These are phyloP conservation scores for Geotrichum histeridarum DNA, from an alignment of 1,139 yeast genomes.

Conservation along the genomic window DNA sequence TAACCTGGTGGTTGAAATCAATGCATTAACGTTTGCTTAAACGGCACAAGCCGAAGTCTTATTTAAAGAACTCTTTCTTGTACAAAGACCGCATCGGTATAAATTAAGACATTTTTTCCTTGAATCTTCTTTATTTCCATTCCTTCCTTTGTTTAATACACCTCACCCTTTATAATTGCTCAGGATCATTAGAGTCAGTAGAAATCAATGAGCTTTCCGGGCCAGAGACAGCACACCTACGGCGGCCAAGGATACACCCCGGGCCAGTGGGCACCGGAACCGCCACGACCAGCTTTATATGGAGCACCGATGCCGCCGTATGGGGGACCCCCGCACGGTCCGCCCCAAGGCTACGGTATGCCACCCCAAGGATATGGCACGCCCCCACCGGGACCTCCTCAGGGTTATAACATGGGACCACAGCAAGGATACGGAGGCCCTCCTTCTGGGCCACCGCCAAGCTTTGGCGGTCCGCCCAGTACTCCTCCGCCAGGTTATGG, in stretches of 20 bases:
- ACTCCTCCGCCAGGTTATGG: constrained; percentile 26
- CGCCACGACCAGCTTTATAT: too few relatives aligned
- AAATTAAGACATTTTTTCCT: too few relatives aligned
- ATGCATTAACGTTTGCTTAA: too few relatives aligned
- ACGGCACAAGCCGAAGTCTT: too few relatives aligned
- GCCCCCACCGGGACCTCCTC: background rate
- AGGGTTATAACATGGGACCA: background rate
- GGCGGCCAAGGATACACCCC: constrained; percentile 19
- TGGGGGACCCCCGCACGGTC: background rate
- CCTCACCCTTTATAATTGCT: too few relatives aligned
- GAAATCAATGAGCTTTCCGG: constrained; percentile 30
- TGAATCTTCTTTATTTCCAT: too few relatives aligned
- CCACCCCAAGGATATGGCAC: background rate
- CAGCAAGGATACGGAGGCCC: constrained; percentile 18
- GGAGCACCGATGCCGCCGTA: background rate
- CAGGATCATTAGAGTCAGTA: background rate
- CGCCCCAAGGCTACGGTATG: background rate
- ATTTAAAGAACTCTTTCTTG: too few relatives aligned
- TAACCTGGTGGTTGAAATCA: too few relatives aligned
- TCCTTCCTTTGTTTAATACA: too few relatives aligned
- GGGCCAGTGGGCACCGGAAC: too few relatives aligned
- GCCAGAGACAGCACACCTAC: constrained; percentile 29
- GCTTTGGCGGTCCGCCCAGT: background rate
- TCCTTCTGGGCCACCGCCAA: constrained; percentile 25
- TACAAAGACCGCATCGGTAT: too few relatives aligned